Evolutionary conservation across 345 rosid species (phyloP).

Genomic region (Salix suchowensis): DNA sequence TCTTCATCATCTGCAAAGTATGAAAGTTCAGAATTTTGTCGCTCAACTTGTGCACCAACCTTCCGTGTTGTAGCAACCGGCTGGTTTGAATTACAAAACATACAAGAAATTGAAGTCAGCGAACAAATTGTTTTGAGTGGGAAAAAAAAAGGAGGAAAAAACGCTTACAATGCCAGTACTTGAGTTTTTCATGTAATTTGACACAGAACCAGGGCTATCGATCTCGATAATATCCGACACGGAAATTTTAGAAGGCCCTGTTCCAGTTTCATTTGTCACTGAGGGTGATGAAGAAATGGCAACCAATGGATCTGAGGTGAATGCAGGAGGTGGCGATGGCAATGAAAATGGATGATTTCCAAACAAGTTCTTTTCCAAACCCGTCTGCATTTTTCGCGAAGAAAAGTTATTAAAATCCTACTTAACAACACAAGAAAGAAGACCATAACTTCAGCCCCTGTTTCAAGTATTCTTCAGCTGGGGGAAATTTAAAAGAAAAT

Average conservation of each 20-base stretch:
- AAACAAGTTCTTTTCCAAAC: constrained; percentile 74
- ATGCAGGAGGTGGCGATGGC: constrained; percentile 68
- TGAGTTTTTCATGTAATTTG: constrained; percentile 56
- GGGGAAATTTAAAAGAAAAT: not conserved
- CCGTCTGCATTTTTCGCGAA: constrained; percentile 54
- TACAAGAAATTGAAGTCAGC: not conserved
- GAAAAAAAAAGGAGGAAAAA: constrained; percentile 1
- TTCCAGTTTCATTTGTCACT: constrained; percentile 30
- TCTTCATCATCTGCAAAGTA: constrained; percentile 97
- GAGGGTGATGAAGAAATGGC: constrained; percentile 43
- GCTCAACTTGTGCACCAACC: constrained; percentile 58
- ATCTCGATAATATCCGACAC: constrained; percentile 83
- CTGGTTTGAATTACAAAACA: constrained; percentile 40
- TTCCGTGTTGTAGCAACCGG: constrained; percentile 83
- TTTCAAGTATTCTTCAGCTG: not conserved
- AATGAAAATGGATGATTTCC: constrained; percentile 83
- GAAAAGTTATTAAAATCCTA: constrained; percentile 1
- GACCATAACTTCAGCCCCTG: not conserved
- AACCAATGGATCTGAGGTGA: constrained; percentile 64
- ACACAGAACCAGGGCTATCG: constrained; percentile 70
- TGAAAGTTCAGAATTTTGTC: constrained; percentile 71
- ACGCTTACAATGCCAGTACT: constrained; percentile 76
- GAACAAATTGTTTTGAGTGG: not conserved
- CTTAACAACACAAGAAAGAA: not conserved
- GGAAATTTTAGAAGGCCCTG: constrained; percentile 43